Conservation (phyloP, 495 filamentous ascomycete genomes). For the Penicillium manginii region DNA sequence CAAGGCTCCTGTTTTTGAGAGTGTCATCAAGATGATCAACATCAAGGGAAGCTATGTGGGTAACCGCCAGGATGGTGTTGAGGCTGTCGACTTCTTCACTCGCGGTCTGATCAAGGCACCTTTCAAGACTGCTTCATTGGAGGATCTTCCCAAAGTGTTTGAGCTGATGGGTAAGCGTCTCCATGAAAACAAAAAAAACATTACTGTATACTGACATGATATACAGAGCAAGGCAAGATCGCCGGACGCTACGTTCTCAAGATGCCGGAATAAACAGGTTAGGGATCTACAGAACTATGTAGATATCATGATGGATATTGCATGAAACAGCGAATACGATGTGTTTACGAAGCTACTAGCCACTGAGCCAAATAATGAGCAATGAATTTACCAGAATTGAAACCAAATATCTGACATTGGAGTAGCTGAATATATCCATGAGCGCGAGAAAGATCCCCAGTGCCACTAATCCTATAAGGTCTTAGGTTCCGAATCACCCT, state of each 20-base stretch:
- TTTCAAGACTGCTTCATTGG: slow-evolving; percentile 79
- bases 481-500: not conserved
- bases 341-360: not conserved
- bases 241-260: slow-evolving; percentile 89
- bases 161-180: slow-evolving; percentile 60
- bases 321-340: not conserved
- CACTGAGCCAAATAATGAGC: not conserved
- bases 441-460: no score
- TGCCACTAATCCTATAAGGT: not conserved
- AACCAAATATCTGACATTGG: not conserved
- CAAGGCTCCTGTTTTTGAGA: slow-evolving; percentile 81
- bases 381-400: not conserved
- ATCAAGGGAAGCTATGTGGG: slow-evolving; percentile 95
- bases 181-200: not conserved
- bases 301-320: not conserved
- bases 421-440: no score
- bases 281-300: not conserved
- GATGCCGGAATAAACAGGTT: slow-evolving; percentile 49
- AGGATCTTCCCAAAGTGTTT: slow-evolving; percentile 76
- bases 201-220: slow-evolving; percentile 3
- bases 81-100: slow-evolving; percentile 87
- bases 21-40: slow-evolving; percentile 83
- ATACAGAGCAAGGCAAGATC: slow-evolving; percentile 69
- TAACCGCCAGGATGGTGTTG: slow-evolving; percentile 79
- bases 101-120: slow-evolving; percentile 84